Base-by-base conservation (phyloP, 1,284 basidiomycete genomes). In the Pseudozyma hubeiensis region DNA sequence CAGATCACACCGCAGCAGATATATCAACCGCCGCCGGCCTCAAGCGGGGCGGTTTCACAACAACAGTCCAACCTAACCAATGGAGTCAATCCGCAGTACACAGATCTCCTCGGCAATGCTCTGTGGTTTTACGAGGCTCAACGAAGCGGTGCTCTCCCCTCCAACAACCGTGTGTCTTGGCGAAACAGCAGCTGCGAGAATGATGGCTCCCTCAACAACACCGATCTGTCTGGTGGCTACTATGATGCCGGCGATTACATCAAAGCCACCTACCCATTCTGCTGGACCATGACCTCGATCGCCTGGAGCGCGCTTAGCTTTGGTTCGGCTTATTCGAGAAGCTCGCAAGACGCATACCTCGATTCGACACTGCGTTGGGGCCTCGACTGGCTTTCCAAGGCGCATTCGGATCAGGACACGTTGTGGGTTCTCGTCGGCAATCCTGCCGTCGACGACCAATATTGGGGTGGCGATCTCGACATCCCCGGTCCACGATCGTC, bases 121-220 rank as follows among this genome's bases (percentile, higher is more conserved):
- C 84, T 97, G 19, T 96, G 90, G 82, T 96, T 95, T 84, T 97
- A 95, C 82, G 94, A 97, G 71, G 93, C 90, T 0, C 94, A 97
- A 81, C 87, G 94, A 43, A 92, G 91, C 63, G 93, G 94, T 13
- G 87, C 87, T 48, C 87, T 96, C 6, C 89, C 91, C 0, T 78
- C 85, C 11, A 87, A 87, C 6, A 92, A 92, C 72, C 88, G 94
- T 29, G 92, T 96, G 0, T 80, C 87, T 14, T 97, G 94, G 94
- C 88, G 94, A 53, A 96, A 97, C 77, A 88, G 90, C 66, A 93
- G 91, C 81, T 88, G 89, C 19, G 79, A 91, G 30, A 85, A 89
- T 31, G 94, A 97, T 84, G 94, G 94, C 10, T 85, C 87, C 58
- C 91, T 93, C 75, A 90, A 88, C 34, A 87, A 87, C 4, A 81